A percentile compares a stretch with the other conserved stretches of the same genome.
Evolutionary conservation across 129 eudicot genomes (phyloP).

Genomic region (Flaveria brownii): DNA sequence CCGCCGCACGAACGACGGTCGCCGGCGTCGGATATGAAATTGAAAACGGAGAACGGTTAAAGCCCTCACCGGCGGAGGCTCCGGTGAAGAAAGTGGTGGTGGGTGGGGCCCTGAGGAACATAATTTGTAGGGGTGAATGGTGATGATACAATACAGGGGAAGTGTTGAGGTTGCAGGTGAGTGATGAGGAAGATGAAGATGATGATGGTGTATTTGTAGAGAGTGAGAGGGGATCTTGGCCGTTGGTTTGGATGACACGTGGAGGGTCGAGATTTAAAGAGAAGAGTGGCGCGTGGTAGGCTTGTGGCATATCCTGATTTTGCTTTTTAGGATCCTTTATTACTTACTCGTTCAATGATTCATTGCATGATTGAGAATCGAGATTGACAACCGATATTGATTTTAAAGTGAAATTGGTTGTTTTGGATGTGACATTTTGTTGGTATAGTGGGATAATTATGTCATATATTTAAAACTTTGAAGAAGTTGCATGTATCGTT

Average conservation of each 20-base stretch:
- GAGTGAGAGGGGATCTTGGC: background rate
- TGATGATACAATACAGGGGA: background rate
- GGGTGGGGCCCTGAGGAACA: slow-evolving; percentile 57
- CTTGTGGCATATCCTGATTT: background rate
- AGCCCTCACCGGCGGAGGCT: slow-evolving; percentile 8
- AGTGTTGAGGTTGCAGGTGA: background rate
- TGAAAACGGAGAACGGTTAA: slow-evolving; percentile 7
- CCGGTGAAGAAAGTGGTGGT: slow-evolving; percentile 34
- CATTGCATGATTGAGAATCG: background rate
- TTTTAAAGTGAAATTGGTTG: no score
- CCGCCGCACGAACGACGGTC: slow-evolving; percentile 44
- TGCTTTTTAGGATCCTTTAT: background rate
- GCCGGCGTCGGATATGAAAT: slow-evolving; percentile 23
- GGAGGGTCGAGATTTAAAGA: slow-evolving; percentile 34
- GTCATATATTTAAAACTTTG: no score
- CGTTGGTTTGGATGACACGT: slow-evolving; percentile 46
- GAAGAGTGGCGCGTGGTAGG: slow-evolving; percentile 7
- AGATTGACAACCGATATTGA: background rate
- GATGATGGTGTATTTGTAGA: background rate
- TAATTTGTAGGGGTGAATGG: slow-evolving; percentile 5
- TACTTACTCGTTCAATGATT: background rate
- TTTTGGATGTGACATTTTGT: no score
- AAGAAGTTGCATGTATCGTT: no score
- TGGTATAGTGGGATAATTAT: no score
- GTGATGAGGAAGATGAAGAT: slow-evolving; percentile 26